A percentile compares a stretch with the other conserved stretches of the same genome.
phyloP scores from a whole-genome alignment of 306 rosid genomes.

The Rosa persica region DNA sequence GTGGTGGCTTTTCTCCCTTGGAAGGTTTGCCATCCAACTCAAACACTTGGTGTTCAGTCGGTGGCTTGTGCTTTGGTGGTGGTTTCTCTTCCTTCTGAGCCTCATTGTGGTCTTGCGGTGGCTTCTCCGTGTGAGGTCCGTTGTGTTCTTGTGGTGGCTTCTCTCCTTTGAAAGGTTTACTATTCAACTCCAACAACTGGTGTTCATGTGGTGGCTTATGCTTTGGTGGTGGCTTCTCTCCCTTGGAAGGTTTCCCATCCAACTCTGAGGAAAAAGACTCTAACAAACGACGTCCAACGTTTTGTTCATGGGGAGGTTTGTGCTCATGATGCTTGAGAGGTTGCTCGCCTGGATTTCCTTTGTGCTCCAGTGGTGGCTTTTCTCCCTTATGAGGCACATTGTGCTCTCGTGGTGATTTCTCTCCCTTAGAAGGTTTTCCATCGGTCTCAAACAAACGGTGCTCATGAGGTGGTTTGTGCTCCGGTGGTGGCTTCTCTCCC shows the following conservation, averaged over 20 bases:
- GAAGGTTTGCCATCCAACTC: background rate
- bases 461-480: constrained; percentile 4
- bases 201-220: constrained; percentile 6
- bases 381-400: background rate
- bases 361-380: constrained; percentile 10
- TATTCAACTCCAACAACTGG: background rate
- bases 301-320: constrained; percentile 2
- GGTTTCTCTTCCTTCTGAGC: background rate
- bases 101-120: too few species aligned
- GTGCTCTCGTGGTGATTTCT: background rate
- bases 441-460: background rate
- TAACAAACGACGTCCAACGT: background rate
- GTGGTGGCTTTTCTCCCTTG: constrained; percentile 12
- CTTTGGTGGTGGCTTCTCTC: background rate
- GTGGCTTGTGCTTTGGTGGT: constrained; percentile 5
- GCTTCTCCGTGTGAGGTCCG: background rate
- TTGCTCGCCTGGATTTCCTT: background rate
- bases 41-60: background rate
- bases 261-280: background rate
- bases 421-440: background rate
- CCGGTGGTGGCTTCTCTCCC: background rate
- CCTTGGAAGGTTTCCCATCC: constrained; percentile 11
- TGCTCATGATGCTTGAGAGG: background rate
- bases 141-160: background rate
- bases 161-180: background rate